A percentile compares a stretch with the other conserved stretches of the same genome.
These are phyloP conservation scores for Colletotrichum chrysophilum DNA, from an alignment of 2,329 filamentous ascomycete species.

Conservation along the genomic window DNA sequence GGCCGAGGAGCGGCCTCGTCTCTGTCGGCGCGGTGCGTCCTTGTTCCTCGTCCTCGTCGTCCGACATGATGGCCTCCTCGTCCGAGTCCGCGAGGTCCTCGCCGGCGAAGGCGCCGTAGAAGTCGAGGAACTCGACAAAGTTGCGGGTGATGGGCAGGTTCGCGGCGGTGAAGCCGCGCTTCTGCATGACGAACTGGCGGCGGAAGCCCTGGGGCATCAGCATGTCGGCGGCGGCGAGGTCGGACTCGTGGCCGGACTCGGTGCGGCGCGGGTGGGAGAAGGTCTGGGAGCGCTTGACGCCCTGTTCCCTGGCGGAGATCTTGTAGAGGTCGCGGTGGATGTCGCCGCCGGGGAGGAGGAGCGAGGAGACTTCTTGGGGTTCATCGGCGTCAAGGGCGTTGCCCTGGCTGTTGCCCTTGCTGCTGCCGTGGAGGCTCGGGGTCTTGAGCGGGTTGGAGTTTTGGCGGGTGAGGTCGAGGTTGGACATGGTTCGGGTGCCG, in stretches of 20 bases:
- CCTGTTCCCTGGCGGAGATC: constrained; percentile 62
- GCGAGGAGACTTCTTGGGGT: constrained; percentile 62
- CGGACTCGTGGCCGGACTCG: constrained; percentile 22
- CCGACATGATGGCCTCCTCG: constrained; percentile 62
- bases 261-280: constrained; percentile 60
- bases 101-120: constrained; percentile 79
- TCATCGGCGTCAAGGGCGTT: constrained; percentile 24
- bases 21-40: constrained; percentile 46
- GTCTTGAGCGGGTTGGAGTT: not conserved
- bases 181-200: constrained; percentile 48
- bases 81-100: constrained; percentile 68
- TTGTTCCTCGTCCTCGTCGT: constrained; percentile 46
- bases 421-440: constrained; percentile 22
- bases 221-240: constrained; percentile 23
- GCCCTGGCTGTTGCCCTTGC: not conserved
- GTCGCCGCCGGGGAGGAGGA: constrained; percentile 77
- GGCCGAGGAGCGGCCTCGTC: constrained; percentile 64
- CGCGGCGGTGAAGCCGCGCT: constrained; percentile 26
- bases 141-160: constrained; percentile 64
- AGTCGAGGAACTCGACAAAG: constrained; percentile 77
- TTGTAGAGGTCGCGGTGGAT: constrained; percentile 81
- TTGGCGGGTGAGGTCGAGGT: constrained; percentile 3
- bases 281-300: constrained; percentile 65
- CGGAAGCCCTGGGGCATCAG: constrained; percentile 42
- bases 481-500: constrained; percentile 18